These are phyloP conservation scores for Globisporangium carolinianum DNA, from an alignment of 352 stramenopile species.

Conservation along the genomic window DNA sequence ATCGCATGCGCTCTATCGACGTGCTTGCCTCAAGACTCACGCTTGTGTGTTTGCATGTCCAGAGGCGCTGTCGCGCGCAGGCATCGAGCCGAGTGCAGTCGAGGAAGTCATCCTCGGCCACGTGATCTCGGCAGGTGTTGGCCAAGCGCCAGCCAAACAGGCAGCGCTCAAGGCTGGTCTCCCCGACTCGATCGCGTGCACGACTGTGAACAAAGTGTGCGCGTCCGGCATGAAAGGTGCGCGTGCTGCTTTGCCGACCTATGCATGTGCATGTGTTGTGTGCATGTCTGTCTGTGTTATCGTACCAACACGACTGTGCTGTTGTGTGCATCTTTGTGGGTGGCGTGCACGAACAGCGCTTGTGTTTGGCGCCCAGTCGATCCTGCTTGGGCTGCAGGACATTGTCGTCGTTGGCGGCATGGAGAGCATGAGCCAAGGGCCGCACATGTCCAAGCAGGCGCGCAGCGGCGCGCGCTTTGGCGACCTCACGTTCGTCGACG, in stretches of 20 bases:
- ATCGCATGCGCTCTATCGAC: no score
- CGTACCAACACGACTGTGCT: neutral
- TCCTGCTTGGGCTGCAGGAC: slow-evolving; percentile 76
- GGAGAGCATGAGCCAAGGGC: slow-evolving; percentile 95
- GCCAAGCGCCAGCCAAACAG: slow-evolving; percentile 94
- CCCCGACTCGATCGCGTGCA: slow-evolving; percentile 82
- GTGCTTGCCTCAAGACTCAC: neutral
- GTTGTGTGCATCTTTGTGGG: neutral
- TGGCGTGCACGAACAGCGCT: slow-evolving; percentile 27
- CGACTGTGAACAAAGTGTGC: slow-evolving; percentile 98
- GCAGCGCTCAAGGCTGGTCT: slow-evolving; percentile 72
- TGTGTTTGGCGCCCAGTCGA: slow-evolving; percentile 80
- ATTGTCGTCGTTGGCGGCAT: slow-evolving; percentile 88
- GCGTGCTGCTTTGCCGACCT: no score
- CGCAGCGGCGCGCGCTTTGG: slow-evolving; percentile 82
- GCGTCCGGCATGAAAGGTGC: slow-evolving; percentile 89
- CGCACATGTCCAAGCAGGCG: slow-evolving; percentile 80
- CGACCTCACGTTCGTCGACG: slow-evolving; percentile 86
- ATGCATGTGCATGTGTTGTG: neutral
- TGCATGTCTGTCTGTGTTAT: neutral
- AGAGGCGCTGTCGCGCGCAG: slow-evolving; percentile 43
- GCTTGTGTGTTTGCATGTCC: neutral
- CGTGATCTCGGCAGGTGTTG: slow-evolving; percentile 90
- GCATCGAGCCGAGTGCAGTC: slow-evolving; percentile 51
- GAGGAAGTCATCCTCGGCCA: slow-evolving; percentile 94